Conservation (phyloP, 1,284 basidiomycete species). For the Moesziomyces parantarcticus region DNA sequence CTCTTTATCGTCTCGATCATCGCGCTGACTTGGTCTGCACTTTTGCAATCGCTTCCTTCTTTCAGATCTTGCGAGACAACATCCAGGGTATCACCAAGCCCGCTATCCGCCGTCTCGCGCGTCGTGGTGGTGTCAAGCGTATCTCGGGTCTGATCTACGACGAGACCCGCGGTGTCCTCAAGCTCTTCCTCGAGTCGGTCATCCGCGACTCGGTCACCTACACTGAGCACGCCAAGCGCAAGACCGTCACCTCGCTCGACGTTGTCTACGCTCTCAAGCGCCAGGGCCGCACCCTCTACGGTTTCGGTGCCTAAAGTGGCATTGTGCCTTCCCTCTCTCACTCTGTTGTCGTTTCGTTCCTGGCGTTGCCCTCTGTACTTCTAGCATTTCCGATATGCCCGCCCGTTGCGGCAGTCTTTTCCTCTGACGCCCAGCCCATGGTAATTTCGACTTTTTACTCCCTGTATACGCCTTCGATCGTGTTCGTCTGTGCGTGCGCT, state of each 20-base stretch:
- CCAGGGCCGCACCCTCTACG: conserved; percentile 81
- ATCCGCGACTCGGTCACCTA: conserved; percentile 90
- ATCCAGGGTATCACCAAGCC: conserved; percentile 82
- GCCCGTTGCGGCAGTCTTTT: conserved; percentile 43
- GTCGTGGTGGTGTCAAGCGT: conserved; percentile 76
- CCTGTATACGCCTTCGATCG: conserved; percentile 11
- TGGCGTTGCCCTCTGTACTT: conserved; percentile 50
- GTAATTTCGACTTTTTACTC: conserved; percentile 51
- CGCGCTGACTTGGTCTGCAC: conserved; percentile 6
- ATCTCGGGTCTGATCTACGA: conserved; percentile 90
- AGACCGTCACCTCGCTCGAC: conserved; percentile 89
- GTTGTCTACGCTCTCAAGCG: conserved; percentile 95
- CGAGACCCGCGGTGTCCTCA: conserved; percentile 88
- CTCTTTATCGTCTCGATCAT: conserved; percentile 5
- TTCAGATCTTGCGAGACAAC: conserved; percentile 64
- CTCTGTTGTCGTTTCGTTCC: conserved; percentile 32
- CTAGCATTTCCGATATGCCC: conserved; percentile 53
- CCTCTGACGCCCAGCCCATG: conserved; percentile 45
- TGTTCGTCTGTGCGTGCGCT: too few relatives aligned
- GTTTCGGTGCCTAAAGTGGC: conserved; percentile 64
- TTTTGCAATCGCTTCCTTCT: not conserved
- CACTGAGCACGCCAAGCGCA: conserved; percentile 94
- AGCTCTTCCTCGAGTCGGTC: conserved; percentile 82
- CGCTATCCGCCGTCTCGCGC: conserved; percentile 92
- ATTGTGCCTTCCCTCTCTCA: conserved; percentile 2